These are phyloP conservation scores for Phytopythium aichiense DNA, from an alignment of 352 stramenopile species.

Conservation along the genomic window DNA sequence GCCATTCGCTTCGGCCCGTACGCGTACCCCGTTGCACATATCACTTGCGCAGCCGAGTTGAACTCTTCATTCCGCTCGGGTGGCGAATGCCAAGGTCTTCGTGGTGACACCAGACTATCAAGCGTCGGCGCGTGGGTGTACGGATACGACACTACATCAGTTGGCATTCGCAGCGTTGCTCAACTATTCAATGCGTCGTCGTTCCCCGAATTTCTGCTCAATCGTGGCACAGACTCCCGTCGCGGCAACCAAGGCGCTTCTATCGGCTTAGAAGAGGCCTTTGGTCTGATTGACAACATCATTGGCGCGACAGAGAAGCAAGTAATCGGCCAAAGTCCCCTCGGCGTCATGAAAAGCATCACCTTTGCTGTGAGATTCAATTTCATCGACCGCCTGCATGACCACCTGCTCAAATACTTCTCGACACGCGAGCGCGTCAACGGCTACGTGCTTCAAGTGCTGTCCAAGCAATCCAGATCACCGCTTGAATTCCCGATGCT, in stretches of 20 bases:
- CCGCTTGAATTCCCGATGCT: constrained; percentile 1
- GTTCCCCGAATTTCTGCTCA: constrained; percentile 28
- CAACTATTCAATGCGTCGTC: constrained; percentile 17
- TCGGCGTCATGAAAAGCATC: neutral
- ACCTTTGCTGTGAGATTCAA: neutral
- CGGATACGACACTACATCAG: constrained; percentile 31
- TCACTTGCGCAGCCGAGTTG: constrained; percentile 2
- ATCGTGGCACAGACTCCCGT: constrained; percentile 6
- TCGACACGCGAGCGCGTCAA: neutral
- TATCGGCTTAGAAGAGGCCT: constrained; percentile 22
- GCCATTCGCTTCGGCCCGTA: constrained; percentile 40
- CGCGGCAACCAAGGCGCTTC: constrained; percentile 4
- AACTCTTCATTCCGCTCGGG: constrained; percentile 2
- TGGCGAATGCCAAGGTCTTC: neutral
- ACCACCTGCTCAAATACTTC: neutral
- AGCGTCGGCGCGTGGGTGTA: constrained; percentile 25
- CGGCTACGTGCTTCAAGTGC: neutral
- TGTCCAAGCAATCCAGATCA: neutral
- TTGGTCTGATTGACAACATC: constrained; percentile 34
- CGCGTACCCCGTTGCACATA: constrained; percentile 35
- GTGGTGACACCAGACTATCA: constrained; percentile 2
- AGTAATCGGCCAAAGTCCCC: neutral
- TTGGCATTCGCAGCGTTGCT: constrained; percentile 20
- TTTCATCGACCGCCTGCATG: neutral
- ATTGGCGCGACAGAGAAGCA: neutral